Percentiles rank a stretch among this genome's conserved stretches.
Conservation (phyloP, 306 rosid genomes). For the Carpinus fangiana region DNA sequence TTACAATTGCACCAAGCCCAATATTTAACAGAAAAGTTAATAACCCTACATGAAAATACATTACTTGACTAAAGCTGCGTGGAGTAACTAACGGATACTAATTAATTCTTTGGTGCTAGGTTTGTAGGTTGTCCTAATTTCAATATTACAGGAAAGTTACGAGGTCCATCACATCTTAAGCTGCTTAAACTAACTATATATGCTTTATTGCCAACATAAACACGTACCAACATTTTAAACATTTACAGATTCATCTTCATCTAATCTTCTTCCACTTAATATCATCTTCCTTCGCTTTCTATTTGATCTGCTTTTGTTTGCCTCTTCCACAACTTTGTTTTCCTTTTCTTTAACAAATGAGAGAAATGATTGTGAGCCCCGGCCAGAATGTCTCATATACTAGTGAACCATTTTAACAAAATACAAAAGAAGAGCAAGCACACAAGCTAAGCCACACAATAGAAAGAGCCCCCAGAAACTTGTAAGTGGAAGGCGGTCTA, state of each 20-base stretch:
- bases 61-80: too few relatives aligned
- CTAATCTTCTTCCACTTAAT: constrained; percentile 36
- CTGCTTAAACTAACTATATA: too few relatives aligned
- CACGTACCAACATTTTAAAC: too few relatives aligned
- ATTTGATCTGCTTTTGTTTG: constrained; percentile 32
- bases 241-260: constrained; percentile 28
- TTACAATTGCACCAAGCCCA: too few relatives aligned
- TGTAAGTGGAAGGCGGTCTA: constrained; percentile 64
- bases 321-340: constrained; percentile 28
- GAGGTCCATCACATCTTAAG: too few relatives aligned
- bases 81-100: too few relatives aligned
- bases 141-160: too few relatives aligned
- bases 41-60: too few relatives aligned
- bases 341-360: constrained; percentile 73
- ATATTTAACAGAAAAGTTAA: too few relatives aligned
- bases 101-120: too few relatives aligned
- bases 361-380: constrained; percentile 48
- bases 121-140: too few relatives aligned
- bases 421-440: constrained; percentile 55
- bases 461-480: constrained; percentile 88
- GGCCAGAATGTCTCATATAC: constrained; percentile 43
- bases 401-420: constrained; percentile 48
- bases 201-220: too few relatives aligned
- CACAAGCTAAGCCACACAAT: constrained; percentile 64
- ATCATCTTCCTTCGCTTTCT: constrained; percentile 50